Evolutionary conservation across 2,329 filamentous ascomycete genomes (phyloP).

Genomic region (Verticillium albo-atrum): DNA sequence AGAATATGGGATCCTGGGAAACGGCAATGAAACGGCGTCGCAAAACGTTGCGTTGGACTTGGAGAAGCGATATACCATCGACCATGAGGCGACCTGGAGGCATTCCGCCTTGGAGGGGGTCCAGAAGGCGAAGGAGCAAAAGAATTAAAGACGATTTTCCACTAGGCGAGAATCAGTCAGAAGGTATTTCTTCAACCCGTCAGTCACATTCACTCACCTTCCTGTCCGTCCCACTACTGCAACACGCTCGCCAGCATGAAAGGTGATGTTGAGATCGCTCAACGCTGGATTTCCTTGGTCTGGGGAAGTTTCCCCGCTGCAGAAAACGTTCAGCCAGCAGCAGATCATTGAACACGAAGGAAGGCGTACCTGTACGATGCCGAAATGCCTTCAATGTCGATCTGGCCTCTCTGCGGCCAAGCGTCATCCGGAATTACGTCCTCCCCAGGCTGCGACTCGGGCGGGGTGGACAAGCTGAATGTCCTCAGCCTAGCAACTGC

Average conservation of each 20-base stretch:
- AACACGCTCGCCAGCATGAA: constrained; percentile 25
- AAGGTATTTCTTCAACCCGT: too few species aligned
- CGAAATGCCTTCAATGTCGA: constrained; percentile 25
- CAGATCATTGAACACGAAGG: neutral
- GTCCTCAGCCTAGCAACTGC: constrained; percentile 20
- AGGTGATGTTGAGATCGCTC: constrained; percentile 18
- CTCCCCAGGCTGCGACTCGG: constrained; percentile 17
- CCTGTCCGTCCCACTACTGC: constrained; percentile 32
- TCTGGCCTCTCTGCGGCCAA: constrained; percentile 25
- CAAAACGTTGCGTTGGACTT: constrained; percentile 34
- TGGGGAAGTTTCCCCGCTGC: neutral
- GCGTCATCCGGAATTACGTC: constrained; percentile 8
- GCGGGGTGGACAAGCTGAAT: constrained; percentile 18
- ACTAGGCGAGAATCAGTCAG: constrained; percentile 15
- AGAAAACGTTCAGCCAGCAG: neutral
- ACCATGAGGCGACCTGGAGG: constrained; percentile 22
- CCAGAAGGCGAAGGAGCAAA: constrained; percentile 34
- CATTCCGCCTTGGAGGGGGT: constrained; percentile 18
- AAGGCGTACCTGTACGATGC: constrained; percentile 26
- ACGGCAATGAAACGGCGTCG: constrained; percentile 45
- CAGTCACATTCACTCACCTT: too few species aligned
- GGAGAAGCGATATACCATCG: constrained; percentile 31
- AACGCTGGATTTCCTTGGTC: neutral
- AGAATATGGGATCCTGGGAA: constrained; percentile 50
- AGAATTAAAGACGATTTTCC: constrained; percentile 40